Base-by-base conservation (phyloP, 192 early-diverging fungal genomes). In the Coemansia aciculifera region DNA sequence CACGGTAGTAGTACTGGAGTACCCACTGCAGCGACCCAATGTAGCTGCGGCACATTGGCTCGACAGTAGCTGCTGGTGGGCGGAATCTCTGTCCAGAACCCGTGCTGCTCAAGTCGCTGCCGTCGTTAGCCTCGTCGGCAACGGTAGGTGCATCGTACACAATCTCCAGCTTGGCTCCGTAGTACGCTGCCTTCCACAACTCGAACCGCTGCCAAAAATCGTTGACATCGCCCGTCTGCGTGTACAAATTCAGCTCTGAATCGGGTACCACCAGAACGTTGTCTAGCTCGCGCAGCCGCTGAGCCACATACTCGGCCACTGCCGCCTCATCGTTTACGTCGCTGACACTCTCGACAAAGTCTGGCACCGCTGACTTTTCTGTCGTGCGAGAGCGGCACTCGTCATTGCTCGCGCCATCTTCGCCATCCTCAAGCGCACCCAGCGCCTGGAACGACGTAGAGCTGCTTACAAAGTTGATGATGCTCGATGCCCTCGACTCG, bases 1-100 rank as follows among this genome's bases (percentile, higher is more conserved):
- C 98, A 66, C 90, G 85, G 80, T 95, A 99, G 71, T 99, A 99
- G 73, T 99, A 99, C 63, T 88, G 88, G 13, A 99, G 81, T 4
- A 98, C 96, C 98, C 98, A 99, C 76, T 97, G 96, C 31, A 99
- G 76, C n/a, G 95, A 93, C 73, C 90, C 91, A 3, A 98, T 87
- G 68, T 99, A 99, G 11, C 86, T 82, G 64, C 86, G 84, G 36
- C 93, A 87, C 71, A 92, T 74, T 1, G 67, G 64, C 38, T 88
- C 86, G 46, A 92, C 84, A 3, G 68, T 27, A 3, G 65, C 31
- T 5, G 77, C 69, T 19, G 81, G 77, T 2, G 34, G 2, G 7
- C 73, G 77, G 63, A 84, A 84, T 21, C 12, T 13, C 63, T 81
- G 79, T 0, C 63, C 78, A 21, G 71, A 36, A 2, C 24, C 63